A percentile compares a stretch with the other conserved stretches of the same genome.
Conservation (phyloP, 106 monocot species). For the Chionographis japonica region DNA sequence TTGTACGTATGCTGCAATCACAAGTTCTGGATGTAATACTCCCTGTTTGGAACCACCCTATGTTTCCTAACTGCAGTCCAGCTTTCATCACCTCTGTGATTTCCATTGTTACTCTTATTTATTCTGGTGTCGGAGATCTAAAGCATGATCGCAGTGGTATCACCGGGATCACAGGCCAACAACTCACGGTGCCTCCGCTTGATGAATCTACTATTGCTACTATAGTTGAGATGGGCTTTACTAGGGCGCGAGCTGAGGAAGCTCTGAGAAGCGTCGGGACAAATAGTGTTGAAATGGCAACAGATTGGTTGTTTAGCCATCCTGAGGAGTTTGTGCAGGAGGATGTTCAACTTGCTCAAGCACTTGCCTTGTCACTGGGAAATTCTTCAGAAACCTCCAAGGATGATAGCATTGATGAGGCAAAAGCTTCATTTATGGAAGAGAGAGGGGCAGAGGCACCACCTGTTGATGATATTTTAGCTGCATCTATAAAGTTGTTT, state of each 20-base stretch:
- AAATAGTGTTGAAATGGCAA: conserved; percentile 80
- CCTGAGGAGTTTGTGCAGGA: conserved; percentile 78
- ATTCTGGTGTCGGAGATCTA: conserved; percentile 52
- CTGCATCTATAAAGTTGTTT: conserved; percentile 43
- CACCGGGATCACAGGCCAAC: conserved; percentile 22
- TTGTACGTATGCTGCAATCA: conserved; percentile 65
- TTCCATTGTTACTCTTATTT: conserved; percentile 52
- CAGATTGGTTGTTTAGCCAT: conserved; percentile 83
- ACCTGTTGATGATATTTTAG: conserved; percentile 65
- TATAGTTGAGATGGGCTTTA: conserved; percentile 84
- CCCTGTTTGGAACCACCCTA: conserved; percentile 69
- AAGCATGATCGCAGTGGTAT: conserved; percentile 24
- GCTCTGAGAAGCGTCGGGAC: conserved; percentile 63
- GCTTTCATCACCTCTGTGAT: conserved; percentile 42
- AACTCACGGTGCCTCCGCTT: conserved; percentile 34
- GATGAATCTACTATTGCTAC: conserved; percentile 66
- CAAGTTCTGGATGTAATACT: conserved; percentile 74
- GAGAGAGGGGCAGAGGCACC: conserved; percentile 30
- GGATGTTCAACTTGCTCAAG: conserved; percentile 74
- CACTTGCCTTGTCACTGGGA: conserved; percentile 74
- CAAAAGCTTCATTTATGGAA: conserved; percentile 23
- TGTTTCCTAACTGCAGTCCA: conserved; percentile 45
- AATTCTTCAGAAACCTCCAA: conserved; percentile 48
- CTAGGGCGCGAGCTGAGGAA: conserved; percentile 61
- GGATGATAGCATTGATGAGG: conserved; percentile 37